A percentile compares a stretch with the other conserved stretches of the same genome.
phyloP scores from a whole-genome alignment of 176 grass and related monocot genomes.

The sorghum (Sorghum bicolor) region DNA sequence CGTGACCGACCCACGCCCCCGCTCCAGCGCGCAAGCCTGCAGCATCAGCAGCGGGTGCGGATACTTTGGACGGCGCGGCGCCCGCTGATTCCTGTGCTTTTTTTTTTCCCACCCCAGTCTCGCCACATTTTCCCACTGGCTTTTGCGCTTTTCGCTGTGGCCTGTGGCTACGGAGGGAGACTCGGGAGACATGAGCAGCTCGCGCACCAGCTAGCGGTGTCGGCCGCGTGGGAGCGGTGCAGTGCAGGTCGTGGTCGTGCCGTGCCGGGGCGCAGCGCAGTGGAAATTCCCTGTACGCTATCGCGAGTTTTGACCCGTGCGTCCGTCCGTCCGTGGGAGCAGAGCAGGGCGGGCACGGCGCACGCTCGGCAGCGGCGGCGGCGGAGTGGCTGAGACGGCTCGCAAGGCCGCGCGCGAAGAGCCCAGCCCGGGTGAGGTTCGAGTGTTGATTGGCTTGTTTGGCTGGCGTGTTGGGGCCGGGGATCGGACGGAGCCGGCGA shows the following conservation, averaged over 20 bases:
- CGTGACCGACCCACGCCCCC: background rate
- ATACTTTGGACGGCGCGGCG: background rate
- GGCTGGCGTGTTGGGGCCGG: background rate
- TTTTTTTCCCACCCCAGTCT: no score
- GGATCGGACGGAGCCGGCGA: constrained; percentile 4
- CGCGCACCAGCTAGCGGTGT: background rate
- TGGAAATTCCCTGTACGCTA: background rate
- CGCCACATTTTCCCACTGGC: background rate
- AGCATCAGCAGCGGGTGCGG: background rate
- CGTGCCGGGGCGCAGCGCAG: background rate
- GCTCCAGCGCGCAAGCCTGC: background rate
- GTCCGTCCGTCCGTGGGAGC: background rate
- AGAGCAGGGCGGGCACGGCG: background rate
- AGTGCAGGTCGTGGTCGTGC: background rate
- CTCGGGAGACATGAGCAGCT: background rate
- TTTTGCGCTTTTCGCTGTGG: background rate
- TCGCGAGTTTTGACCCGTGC: background rate
- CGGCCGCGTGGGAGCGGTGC: constrained; percentile 13
- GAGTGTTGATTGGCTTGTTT: background rate
- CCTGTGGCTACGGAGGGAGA: background rate
- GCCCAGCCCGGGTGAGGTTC: background rate
- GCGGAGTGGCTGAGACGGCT: background rate
- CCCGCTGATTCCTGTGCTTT: background rate
- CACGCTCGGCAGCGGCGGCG: no score
- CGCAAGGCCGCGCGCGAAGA: background rate